phyloP scores from a whole-genome alignment of 495 filamentous ascomycete species.

The Endocarpon pusillum region DNA sequence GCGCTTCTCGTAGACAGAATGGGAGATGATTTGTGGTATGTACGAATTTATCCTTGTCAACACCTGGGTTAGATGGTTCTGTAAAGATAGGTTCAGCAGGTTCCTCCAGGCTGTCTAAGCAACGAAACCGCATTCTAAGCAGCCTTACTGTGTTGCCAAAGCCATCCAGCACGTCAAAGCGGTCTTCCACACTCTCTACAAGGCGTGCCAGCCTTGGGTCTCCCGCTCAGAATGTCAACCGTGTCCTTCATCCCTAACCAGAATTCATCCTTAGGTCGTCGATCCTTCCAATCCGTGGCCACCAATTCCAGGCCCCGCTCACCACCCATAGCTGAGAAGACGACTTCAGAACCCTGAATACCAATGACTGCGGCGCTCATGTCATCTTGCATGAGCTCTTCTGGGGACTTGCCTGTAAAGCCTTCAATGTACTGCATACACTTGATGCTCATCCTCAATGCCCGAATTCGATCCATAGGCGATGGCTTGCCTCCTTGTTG shows the following conservation, averaged over 20 bases:
- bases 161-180: too few species aligned
- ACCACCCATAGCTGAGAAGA: conserved; percentile 60
- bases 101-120: too few species aligned
- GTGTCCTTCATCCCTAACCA: conserved; percentile 70
- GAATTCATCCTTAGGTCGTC: conserved; percentile 69
- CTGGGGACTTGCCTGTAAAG: conserved; percentile 45
- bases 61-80: too few species aligned
- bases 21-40: too few species aligned
- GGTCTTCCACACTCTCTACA: conserved; percentile 5
- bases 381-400: conserved; percentile 52
- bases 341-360: conserved; percentile 73
- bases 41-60: too few species aligned
- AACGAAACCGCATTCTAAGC: too few species aligned
- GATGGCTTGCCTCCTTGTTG: conserved; percentile 90
- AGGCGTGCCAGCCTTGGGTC: conserved; percentile 22
- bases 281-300: conserved; percentile 85
- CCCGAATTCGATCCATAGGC: conserved; percentile 89
- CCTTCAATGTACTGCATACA: conserved; percentile 78
- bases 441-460: conserved; percentile 78
- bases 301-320: conserved; percentile 50
- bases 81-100: too few species aligned
- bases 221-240: conserved; percentile 70
- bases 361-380: conserved; percentile 71
- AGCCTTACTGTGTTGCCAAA: too few species aligned
- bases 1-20: too few species aligned